Percentiles rank a stretch among this genome's conserved stretches.
Evolutionary conservation across 2,329 filamentous ascomycete species (phyloP).

Genomic region (Hypoxylon sp.): DNA sequence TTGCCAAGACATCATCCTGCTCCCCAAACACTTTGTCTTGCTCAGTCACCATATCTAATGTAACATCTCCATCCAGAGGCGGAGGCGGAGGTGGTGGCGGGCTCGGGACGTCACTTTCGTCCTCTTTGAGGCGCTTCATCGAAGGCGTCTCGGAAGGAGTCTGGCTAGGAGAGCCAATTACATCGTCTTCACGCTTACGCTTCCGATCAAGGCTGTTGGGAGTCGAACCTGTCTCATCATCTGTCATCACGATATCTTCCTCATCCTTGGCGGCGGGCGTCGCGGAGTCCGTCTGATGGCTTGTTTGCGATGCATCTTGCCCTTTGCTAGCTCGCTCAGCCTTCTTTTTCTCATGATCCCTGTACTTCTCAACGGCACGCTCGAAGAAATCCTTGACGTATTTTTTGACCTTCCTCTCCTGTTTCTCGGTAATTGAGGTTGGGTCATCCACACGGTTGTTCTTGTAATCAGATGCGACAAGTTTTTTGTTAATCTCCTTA

Average conservation of each 20-base stretch:
- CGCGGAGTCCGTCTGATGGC: conserved; percentile 46
- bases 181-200: conserved; percentile 72
- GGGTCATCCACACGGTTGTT: conserved; percentile 88
- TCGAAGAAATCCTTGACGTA: conserved; percentile 90
- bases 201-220: conserved; percentile 70
- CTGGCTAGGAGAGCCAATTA: conserved; percentile 59
- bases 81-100: conserved; percentile 64
- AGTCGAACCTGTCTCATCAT: conserved; percentile 62
- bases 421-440: conserved; percentile 79
- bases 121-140: conserved; percentile 67
- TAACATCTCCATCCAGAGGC: conserved; percentile 59
- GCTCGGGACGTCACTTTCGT: conserved; percentile 58
- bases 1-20: conserved; percentile 66
- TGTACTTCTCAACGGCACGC: conserved; percentile 84
- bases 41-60: conserved; percentile 58
- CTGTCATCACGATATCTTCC: conserved; percentile 56
- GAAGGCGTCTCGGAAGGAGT: conserved; percentile 71
- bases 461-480: conserved; percentile 93
- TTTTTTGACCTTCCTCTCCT: conserved; percentile 85
- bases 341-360: conserved; percentile 76
- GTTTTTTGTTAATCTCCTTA: conserved; percentile 84
- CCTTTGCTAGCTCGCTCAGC: conserved; percentile 58
- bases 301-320: conserved; percentile 48
- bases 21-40: conserved; percentile 64
- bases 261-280: conserved; percentile 50